Base-by-base conservation (phyloP, 2,329 filamentous ascomycete genomes). In the Fusarium buxicola region DNA sequence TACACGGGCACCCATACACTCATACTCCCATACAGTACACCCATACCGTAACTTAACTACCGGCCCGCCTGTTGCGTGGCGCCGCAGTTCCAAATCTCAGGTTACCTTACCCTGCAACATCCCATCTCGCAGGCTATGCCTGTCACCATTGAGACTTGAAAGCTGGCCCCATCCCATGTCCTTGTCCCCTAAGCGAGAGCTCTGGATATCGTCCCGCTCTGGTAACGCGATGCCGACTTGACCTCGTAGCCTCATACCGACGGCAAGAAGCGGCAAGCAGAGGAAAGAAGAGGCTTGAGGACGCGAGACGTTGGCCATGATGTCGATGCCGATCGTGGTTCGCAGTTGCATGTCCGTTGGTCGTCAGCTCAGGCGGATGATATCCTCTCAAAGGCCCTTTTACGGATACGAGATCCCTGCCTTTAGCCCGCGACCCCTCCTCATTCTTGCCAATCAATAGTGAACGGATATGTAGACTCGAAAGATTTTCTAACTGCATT, bases 101-200 rank as follows among this genome's bases (percentile, higher is more conserved):
- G 55, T 69, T 58, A 59, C 64, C 66, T 62, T 69, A 69, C 64
- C 64, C 66, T 69, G 59, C 55, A 61, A 49, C 44, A 32, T 45
- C 48, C 59, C 59, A 58, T 62, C 53, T 47, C 27, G 28, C 63
- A 55, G 48, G 24, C 38, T 16, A 58, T 31, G 52, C 34, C 28
- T 60, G 55, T 25, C 40, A 54, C 13, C 28, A 18, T 21, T 21
- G 21, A 21, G 6, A 6, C 18, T 21, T 21, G 21, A 21, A 21
- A 6, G 21, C 21, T 21, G 21, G 21, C 41, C 41, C 40, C 43
- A 41, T 41, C 59, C 59, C 41, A 32, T 43, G 48, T 40, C 36
- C 49, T 45, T 32, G 46, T 28, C 31, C 34, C 50, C 38, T 51
- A 40, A 13, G 38, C 34, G 31, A 25, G 13, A 28, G 39, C 25